phyloP scores from a whole-genome alignment of 2,329 filamentous ascomycete species.

The Colletotrichum sp. region DNA sequence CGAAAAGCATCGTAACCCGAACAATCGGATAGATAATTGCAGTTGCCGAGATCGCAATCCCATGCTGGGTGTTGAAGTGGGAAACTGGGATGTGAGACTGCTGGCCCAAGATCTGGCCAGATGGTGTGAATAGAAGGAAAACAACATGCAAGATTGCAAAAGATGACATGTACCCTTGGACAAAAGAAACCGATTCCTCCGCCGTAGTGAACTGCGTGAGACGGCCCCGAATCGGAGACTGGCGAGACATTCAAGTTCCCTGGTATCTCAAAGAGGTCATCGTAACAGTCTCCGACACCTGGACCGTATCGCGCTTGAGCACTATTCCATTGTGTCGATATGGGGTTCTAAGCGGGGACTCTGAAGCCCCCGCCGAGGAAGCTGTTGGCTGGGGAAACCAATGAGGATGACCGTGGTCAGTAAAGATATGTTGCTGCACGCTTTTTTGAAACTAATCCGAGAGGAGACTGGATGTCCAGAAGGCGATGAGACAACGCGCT shows the following conservation, averaged over 20 bases:
- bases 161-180: neutral
- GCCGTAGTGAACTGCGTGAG: neutral
- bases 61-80: neutral
- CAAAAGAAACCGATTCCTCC: neutral
- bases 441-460: no score
- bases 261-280: neutral
- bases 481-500: no score
- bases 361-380: neutral
- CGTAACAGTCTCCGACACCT: neutral
- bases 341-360: neutral
- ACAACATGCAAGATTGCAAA: neutral
- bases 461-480: no score
- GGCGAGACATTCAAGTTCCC: neutral
- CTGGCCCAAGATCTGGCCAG: no score
- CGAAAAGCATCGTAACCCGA: no score
- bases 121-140: neutral
- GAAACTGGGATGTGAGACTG: no score
- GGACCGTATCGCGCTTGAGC: neutral
- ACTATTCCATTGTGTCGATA: neutral
- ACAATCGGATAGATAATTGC: no score
- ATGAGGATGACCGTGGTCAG: no score
- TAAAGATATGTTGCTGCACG: no score
- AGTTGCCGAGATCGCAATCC: no score
- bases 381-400: neutral
- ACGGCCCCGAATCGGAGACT: neutral